Conservation (phyloP, 1,139 yeast genomes). For the Nakaseomyces uthaithaninus region DNA sequence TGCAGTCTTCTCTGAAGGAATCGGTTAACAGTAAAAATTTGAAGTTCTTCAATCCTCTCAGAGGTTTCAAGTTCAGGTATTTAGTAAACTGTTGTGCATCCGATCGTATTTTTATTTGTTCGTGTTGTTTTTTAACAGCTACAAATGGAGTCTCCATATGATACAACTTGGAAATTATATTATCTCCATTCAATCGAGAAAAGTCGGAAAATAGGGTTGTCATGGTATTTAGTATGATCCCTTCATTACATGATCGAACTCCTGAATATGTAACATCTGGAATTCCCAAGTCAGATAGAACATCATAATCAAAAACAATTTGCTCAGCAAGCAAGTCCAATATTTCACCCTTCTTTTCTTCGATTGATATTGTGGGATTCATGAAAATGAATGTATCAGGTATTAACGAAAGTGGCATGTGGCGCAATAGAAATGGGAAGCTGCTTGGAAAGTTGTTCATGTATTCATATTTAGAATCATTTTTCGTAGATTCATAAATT, state of each 20-base stretch:
- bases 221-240: constrained; percentile 21
- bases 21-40: constrained; percentile 44
- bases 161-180: constrained; percentile 23
- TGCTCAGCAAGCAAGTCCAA: constrained; percentile 36
- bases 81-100: constrained; percentile 26
- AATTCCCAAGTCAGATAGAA: constrained; percentile 22
- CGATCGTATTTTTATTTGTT: constrained; percentile 26
- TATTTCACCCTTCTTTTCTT: constrained; percentile 20
- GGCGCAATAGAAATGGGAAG: constrained; percentile 51
- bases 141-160: constrained; percentile 26
- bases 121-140: constrained; percentile 27
- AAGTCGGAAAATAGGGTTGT: constrained; percentile 19
- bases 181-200: constrained; percentile 23
- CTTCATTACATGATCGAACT: constrained; percentile 16
- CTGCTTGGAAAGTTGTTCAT: constrained; percentile 14
- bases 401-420: constrained; percentile 51
- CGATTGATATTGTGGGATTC: constrained; percentile 23
- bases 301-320: constrained; percentile 38
- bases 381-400: constrained; percentile 41
- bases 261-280: constrained; percentile 20
- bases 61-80: constrained; percentile 46
- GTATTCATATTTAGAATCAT: background rate
- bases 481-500: background rate
- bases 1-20: constrained; percentile 22
- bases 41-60: constrained; percentile 43